Evolutionary conservation across 2,329 filamentous ascomycete genomes (phyloP).

Genomic region (Hymenoscyphus fructigenus): DNA sequence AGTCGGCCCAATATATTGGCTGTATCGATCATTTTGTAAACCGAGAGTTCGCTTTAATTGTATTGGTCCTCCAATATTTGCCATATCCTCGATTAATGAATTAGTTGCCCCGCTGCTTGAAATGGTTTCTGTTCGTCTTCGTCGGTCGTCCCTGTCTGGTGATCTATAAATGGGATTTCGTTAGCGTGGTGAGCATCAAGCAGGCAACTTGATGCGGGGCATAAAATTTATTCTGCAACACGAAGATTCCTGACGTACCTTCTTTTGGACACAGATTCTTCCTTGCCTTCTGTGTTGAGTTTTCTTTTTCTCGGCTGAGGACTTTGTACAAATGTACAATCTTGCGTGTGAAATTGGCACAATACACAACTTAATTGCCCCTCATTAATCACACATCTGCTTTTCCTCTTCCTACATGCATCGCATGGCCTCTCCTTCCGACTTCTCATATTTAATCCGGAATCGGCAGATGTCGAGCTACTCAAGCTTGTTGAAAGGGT

Average conservation of each 20-base stretch:
- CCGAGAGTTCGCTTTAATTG: constrained; percentile 70
- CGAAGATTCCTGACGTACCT: constrained; percentile 50
- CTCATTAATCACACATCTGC: constrained; percentile 76
- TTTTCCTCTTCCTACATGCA: constrained; percentile 71
- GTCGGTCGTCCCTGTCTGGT: constrained; percentile 54
- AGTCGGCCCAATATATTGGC: constrained; percentile 79
- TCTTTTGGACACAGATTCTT: constrained; percentile 64
- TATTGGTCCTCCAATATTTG: constrained; percentile 65
- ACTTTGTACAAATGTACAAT: constrained; percentile 76
- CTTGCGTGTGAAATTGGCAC: constrained; percentile 74
- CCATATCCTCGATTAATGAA: constrained; percentile 68
- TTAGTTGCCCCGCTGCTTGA: constrained; percentile 62
- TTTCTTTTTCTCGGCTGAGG: constrained; percentile 80
- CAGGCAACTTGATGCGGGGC: constrained; percentile 12
- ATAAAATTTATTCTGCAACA: constrained; percentile 3
- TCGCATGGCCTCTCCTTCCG: constrained; percentile 62
- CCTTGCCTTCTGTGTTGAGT: constrained; percentile 56
- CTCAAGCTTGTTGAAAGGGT: constrained; percentile 47
- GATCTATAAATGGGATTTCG: constrained; percentile 45
- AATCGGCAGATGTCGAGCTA: constrained; percentile 53
- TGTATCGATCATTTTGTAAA: constrained; percentile 74
- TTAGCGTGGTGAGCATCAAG: constrained; percentile 22
- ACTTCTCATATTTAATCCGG: constrained; percentile 43
- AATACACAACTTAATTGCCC: constrained; percentile 70
- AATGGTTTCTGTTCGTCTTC: constrained; percentile 55